Conservation (phyloP, 768 basidiomycete species). For the Serendipita sp. region DNA sequence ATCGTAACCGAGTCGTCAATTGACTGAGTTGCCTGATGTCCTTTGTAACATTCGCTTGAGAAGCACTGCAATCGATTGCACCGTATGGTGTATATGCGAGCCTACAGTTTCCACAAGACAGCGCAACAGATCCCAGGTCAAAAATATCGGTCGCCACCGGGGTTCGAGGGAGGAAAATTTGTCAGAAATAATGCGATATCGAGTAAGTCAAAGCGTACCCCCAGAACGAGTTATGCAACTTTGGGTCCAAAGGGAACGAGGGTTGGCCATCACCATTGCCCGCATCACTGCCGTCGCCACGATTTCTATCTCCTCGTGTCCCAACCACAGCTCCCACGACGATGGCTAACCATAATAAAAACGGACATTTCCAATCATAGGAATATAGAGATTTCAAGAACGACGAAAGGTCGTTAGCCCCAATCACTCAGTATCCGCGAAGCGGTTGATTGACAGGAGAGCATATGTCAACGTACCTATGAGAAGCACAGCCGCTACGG, state of each 20-base stretch:
- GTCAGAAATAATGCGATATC: background rate
- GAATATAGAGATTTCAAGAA: background rate
- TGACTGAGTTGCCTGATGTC: background rate
- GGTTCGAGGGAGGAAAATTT: background rate
- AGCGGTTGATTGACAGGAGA: background rate
- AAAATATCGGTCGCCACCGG: background rate
- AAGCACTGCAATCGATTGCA: background rate
- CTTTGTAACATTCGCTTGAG: conserved; percentile 3
- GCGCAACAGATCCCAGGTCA: background rate
- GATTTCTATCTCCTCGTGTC: background rate
- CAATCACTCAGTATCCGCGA: too few relatives aligned
- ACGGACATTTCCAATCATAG: background rate
- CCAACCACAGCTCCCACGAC: background rate
- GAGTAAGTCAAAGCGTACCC: background rate
- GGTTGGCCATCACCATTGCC: background rate
- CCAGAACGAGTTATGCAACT: background rate
- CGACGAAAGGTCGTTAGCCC: background rate
- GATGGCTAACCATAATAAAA: background rate
- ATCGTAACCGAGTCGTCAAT: background rate
- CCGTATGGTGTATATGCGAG: background rate
- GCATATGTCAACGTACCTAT: background rate
- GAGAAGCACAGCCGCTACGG: background rate
- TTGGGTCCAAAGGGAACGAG: background rate
- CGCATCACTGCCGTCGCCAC: background rate
- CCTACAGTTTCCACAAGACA: background rate